Evolutionary conservation across 2,329 filamentous ascomycete genomes (phyloP).

Genomic region (Anisogramma anomala): DNA sequence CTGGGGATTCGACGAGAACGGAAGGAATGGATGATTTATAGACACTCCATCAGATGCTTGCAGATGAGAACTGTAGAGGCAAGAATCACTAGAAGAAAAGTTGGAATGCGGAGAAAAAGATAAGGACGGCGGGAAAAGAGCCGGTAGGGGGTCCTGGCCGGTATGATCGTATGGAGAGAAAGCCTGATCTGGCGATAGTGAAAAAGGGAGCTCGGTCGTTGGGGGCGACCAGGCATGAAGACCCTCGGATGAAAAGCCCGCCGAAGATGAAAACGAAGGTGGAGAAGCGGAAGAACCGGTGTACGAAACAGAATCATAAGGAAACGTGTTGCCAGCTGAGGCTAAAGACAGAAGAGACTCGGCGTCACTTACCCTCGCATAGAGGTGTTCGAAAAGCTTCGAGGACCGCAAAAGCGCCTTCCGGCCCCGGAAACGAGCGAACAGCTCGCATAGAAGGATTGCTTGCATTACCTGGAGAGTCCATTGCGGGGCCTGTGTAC

Average conservation of each 20-base stretch:
- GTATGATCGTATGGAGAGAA: constrained; percentile 5
- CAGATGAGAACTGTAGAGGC: constrained; percentile 8
- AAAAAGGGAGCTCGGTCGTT: constrained; percentile 5
- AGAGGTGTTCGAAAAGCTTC: constrained; percentile 37
- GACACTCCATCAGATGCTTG: constrained; percentile 11
- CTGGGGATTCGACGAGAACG: constrained; percentile 13
- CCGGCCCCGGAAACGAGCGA: constrained; percentile 42
- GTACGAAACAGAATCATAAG: constrained; percentile 16
- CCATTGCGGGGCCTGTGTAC: constrained; percentile 35
- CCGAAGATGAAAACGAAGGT: constrained; percentile 15
- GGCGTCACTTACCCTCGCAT: constrained; percentile 39
- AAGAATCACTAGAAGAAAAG: constrained; percentile 14
- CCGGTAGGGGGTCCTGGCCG: constrained; percentile 6
- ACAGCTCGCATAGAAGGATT: constrained; percentile 43
- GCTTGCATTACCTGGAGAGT: constrained; percentile 40
- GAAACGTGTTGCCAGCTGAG: constrained; percentile 21
- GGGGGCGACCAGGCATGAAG: constrained; percentile 11
- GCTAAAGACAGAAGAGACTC: constrained; percentile 22
- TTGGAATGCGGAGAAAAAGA: constrained; percentile 9
- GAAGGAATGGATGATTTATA: constrained; percentile 14
- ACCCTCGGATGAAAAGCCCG: constrained; percentile 4
- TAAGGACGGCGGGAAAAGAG: constrained; percentile 8
- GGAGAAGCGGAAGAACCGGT: constrained; percentile 18
- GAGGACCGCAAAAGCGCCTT: constrained; percentile 37
- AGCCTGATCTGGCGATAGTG: constrained; percentile 6